Evolutionary conservation across 2,329 filamentous ascomycete genomes (phyloP).

Genomic region (Colletotrichum musae): DNA sequence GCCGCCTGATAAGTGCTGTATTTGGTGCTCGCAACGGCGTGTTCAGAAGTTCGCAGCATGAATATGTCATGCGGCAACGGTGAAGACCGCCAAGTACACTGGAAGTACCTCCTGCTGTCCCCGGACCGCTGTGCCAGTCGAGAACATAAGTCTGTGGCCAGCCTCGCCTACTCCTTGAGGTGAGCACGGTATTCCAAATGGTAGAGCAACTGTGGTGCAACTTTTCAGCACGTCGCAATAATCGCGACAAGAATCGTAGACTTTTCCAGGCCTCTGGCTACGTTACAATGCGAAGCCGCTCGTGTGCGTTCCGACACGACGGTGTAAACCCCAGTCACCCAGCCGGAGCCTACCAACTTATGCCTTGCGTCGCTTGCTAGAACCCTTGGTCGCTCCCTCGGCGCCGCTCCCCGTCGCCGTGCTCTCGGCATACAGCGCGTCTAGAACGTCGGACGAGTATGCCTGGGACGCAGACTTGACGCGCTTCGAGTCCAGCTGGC

Average conservation of each 20-base stretch:
- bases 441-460: conserved; percentile 63
- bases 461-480: conserved; percentile 54
- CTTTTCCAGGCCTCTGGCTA: conserved; percentile 1
- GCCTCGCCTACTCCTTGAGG: too few relatives aligned
- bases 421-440: conserved; percentile 58
- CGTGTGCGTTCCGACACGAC: neutral
- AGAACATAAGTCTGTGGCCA: too few relatives aligned
- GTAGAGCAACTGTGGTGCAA: neutral
- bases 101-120: too few relatives aligned
- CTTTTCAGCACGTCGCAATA: neutral
- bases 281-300: conserved; percentile 3
- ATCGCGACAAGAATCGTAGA: neutral
- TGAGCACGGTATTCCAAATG: too few relatives aligned
- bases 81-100: too few relatives aligned
- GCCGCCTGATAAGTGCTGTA: too few relatives aligned
- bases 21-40: too few relatives aligned
- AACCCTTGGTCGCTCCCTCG: conserved; percentile 56
- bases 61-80: too few relatives aligned
- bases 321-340: neutral
- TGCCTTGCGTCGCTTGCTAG: conserved; percentile 63
- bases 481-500: conserved; percentile 74
- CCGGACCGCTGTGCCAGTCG: too few relatives aligned
- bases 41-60: too few relatives aligned
- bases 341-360: conserved; percentile 42
- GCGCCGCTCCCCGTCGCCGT: conserved; percentile 48